Percentiles rank a stretch among this genome's conserved stretches.
phyloP scores from a whole-genome alignment of 441 rosid genomes.

The Bocquillonia castaneifolia region DNA sequence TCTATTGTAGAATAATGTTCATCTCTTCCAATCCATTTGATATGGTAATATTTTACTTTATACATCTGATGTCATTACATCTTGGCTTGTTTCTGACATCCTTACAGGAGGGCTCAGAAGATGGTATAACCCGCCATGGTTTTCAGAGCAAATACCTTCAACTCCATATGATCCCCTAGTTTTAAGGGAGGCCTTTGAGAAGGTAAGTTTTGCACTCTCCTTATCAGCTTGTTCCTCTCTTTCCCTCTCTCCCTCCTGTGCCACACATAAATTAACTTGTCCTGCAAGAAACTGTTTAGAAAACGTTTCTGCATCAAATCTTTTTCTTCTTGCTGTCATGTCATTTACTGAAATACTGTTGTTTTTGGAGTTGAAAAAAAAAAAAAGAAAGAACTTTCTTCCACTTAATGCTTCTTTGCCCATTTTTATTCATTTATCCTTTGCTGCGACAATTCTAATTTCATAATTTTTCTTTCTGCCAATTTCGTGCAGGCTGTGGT shows the following conservation, averaged over 20 bases:
- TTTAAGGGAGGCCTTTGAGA: constrained; percentile 68
- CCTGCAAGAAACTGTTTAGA: not conserved
- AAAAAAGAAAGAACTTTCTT: not conserved
- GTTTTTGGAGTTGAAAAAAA: not conserved
- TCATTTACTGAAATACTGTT: not conserved
- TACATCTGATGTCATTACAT: constrained; percentile 3
- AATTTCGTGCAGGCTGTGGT: constrained; percentile 65
- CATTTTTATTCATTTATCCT: not conserved
- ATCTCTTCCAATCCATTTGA: constrained; percentile 7
- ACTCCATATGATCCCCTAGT: constrained; percentile 67
- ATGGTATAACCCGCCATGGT: constrained; percentile 96
- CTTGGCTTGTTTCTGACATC: constrained; percentile 13
- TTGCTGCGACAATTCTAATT: not conserved
- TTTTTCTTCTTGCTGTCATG: not conserved
- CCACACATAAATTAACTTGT: not conserved
- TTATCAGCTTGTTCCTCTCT: not conserved
- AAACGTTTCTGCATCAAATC: not conserved
- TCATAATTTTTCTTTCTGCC: not conserved
- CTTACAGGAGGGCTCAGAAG: constrained; percentile 75
- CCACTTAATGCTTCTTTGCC: not conserved
- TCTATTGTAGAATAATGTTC: not conserved
- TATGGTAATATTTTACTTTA: not conserved
- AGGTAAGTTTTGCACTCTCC: constrained; percentile 40
- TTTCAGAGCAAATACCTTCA: constrained; percentile 73
- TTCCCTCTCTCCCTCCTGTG: not conserved